phyloP scores from a whole-genome alignment of 2,329 filamentous ascomycete species.

The Trichoderma sp. region DNA sequence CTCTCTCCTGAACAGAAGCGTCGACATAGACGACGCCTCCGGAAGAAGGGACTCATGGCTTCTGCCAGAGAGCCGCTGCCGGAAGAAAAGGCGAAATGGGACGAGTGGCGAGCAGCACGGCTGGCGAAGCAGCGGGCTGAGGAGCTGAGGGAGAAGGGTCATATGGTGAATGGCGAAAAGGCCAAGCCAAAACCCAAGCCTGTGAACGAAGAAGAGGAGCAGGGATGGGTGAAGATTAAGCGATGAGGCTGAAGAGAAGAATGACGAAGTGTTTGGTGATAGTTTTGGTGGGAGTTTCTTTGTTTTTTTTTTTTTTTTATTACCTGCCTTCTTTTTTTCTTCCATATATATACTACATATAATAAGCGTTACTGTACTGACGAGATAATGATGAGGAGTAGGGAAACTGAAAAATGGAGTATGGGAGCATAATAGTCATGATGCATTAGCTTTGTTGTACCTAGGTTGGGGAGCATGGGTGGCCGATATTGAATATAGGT shows the following conservation, averaged over 20 bases:
- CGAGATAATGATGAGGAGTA: slow-evolving; percentile 8
- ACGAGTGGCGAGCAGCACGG: slow-evolving; percentile 43
- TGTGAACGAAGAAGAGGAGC: slow-evolving; percentile 26
- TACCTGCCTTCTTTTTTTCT: background rate
- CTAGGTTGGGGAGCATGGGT: background rate
- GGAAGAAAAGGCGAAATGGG: slow-evolving; percentile 43
- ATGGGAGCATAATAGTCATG: background rate
- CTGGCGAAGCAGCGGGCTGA: slow-evolving; percentile 40
- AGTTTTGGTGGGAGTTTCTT: background rate
- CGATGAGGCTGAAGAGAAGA: slow-evolving; percentile 19
- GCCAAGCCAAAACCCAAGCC: slow-evolving; percentile 35
- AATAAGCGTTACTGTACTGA: background rate
- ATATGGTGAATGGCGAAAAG: slow-evolving; percentile 34
- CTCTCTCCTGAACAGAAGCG: slow-evolving; percentile 48
- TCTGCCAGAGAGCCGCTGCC: slow-evolving; percentile 35
- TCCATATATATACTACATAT: background rate
- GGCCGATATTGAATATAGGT: background rate
- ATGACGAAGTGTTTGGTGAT: background rate
- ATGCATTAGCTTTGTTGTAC: background rate
- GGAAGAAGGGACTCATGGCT: slow-evolving; percentile 44
- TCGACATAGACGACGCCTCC: slow-evolving; percentile 48
- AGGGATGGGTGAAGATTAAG: slow-evolving; percentile 25
- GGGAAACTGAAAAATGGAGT: background rate
- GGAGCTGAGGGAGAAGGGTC: slow-evolving; percentile 40
- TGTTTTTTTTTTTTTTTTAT: background rate